phyloP scores from a whole-genome alignment of 2,329 filamentous ascomycete species.

The Colletotrichum scovillei region DNA sequence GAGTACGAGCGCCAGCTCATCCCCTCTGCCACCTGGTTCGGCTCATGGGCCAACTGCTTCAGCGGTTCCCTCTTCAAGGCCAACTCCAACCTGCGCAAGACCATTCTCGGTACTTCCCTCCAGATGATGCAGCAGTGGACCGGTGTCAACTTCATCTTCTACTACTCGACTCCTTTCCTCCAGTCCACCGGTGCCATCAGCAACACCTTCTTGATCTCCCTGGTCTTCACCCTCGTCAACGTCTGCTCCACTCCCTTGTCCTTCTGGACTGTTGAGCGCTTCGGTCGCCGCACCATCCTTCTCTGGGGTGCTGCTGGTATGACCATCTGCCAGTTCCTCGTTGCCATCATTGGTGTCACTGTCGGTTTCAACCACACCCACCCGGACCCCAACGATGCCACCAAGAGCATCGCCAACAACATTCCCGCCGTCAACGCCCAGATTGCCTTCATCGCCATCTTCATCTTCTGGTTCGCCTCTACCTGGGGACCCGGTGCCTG shows the following conservation, averaged over 20 bases:
- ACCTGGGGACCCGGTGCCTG: slow-evolving; percentile 89
- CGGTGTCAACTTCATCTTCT: slow-evolving; percentile 94
- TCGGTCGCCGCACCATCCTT: slow-evolving; percentile 84
- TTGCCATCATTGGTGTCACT: slow-evolving; percentile 79
- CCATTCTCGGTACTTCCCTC: slow-evolving; percentile 76
- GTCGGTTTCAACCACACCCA: slow-evolving; percentile 64
- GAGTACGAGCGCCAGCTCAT: slow-evolving; percentile 82
- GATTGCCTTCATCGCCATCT: slow-evolving; percentile 91
- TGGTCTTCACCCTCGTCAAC: slow-evolving; percentile 91
- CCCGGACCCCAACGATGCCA: slow-evolving; percentile 53
- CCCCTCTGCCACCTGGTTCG: slow-evolving; percentile 72
- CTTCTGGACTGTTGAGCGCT: slow-evolving; percentile 86
- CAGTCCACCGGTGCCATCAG: slow-evolving; percentile 78
- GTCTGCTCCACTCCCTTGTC: slow-evolving; percentile 86
- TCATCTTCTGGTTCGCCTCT: slow-evolving; percentile 91
- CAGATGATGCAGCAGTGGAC: slow-evolving; percentile 88
- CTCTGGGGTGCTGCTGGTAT: slow-evolving; percentile 84
- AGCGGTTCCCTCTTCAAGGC: slow-evolving; percentile 70
- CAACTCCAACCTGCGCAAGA: slow-evolving; percentile 77
- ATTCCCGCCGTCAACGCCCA: slow-evolving; percentile 72
- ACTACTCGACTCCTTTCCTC: slow-evolving; percentile 89
- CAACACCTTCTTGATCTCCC: slow-evolving; percentile 84
- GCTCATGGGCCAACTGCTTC: slow-evolving; percentile 77
- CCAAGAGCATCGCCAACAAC: slow-evolving; percentile 60
- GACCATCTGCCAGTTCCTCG: slow-evolving; percentile 88